These are phyloP conservation scores for Volutella citrinella DNA, from an alignment of 2,329 filamentous ascomycete species.

Conservation along the genomic window DNA sequence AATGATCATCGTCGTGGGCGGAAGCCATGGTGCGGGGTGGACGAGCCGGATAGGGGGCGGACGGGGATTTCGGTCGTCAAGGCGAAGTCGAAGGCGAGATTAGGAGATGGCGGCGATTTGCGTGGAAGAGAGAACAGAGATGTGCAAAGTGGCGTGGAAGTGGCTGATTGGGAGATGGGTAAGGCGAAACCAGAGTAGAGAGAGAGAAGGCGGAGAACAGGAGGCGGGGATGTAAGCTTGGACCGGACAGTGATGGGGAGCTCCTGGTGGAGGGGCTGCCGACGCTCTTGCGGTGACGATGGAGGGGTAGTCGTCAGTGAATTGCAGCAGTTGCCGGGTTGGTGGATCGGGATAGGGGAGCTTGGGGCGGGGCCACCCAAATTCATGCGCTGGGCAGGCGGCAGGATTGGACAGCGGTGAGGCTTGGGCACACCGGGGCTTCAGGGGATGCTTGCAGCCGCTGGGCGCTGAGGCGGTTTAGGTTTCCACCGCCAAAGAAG, in stretches of 20 bases:
- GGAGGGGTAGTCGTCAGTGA: conserved; percentile 27
- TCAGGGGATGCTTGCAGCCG: too few relatives aligned
- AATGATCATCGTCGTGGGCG: conserved; percentile 75
- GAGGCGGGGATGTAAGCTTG: conserved; percentile 13
- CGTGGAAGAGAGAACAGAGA: conserved; percentile 6
- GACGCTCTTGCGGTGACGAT: conserved; percentile 30
- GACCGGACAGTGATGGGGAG: conserved; percentile 19
- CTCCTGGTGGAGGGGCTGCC: conserved; percentile 21
- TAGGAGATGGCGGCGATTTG: too few relatives aligned
- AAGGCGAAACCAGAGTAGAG: neutral
- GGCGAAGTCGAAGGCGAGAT: conserved; percentile 6
- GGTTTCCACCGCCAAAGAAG: too few relatives aligned
- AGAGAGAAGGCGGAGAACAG: conserved; percentile 12
- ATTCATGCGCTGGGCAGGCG: too few relatives aligned
- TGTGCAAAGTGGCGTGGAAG: too few relatives aligned
- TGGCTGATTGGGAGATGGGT: neutral
- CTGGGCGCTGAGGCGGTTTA: too few relatives aligned
- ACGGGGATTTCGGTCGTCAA: conserved; percentile 16
- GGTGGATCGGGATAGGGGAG: too few relatives aligned
- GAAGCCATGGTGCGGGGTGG: conserved; percentile 57
- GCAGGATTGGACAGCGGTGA: too few relatives aligned
- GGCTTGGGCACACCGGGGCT: too few relatives aligned
- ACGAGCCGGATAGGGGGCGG: conserved; percentile 13
- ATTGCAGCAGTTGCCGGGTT: too few relatives aligned
- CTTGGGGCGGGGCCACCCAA: neutral